phyloP scores from a whole-genome alignment of 192 early-diverging fungal species.

The Backusella psychrophila region DNA sequence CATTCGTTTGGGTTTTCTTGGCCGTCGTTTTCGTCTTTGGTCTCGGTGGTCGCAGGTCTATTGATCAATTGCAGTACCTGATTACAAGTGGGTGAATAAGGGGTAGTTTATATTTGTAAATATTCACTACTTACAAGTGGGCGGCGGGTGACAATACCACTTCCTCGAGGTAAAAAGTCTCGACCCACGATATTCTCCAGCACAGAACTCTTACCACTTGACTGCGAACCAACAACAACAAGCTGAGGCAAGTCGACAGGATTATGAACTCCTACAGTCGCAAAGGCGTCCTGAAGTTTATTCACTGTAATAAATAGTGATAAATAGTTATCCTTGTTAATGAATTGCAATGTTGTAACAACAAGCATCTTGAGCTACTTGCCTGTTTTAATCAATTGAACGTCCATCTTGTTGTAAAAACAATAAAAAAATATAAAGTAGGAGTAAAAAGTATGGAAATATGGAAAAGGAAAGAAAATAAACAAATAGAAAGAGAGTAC shows the following conservation, averaged over 20 bases:
- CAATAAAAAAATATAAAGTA: neutral
- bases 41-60: constrained; percentile 62
- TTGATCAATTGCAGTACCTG: constrained; percentile 91
- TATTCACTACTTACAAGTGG: constrained; percentile 65
- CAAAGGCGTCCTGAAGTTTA: constrained; percentile 86
- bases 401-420: constrained; percentile 38
- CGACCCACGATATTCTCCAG: constrained; percentile 99
- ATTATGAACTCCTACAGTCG: constrained; percentile 86
- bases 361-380: neutral
- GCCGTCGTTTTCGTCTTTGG: neutral
- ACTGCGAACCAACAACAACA: constrained; percentile 84
- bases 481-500: neutral
- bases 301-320: constrained; percentile 54
- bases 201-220: constrained; percentile 94
- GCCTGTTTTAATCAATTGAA: constrained; percentile 52
- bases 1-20: constrained; percentile 82
- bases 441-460: neutral
- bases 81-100: neutral
- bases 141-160: constrained; percentile 96
- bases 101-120: neutral
- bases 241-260: constrained; percentile 90
- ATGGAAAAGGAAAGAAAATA: neutral
- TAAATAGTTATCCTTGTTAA: no score
- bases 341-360: no score
- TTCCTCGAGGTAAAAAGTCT: constrained; percentile 97